A percentile compares a stretch with the other conserved stretches of the same genome.
phyloP scores from a whole-genome alignment of 2,329 filamentous ascomycete species.

The Xylaria multiplex region DNA sequence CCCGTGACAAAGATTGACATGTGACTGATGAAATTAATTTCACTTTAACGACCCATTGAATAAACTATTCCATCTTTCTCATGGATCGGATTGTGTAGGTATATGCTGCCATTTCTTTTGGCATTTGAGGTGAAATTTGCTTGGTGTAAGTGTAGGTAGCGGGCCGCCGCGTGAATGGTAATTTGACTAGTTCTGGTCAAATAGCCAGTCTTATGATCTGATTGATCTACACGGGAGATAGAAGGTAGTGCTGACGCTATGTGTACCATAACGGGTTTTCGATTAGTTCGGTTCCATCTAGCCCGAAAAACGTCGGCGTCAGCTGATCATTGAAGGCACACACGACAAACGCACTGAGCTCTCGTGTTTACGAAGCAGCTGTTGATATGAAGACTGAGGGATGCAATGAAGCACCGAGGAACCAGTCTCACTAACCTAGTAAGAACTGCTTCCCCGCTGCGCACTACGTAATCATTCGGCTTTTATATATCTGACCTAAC shows the following conservation, averaged over 20 bases:
- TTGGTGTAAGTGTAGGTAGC: no score
- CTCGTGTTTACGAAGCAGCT: constrained; percentile 1
- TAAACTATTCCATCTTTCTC: no score
- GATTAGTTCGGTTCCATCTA: no score
- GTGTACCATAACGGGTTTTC: no score
- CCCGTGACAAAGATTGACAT: background rate
- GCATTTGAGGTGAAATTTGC: no score
- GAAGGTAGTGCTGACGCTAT: no score
- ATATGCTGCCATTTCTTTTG: no score
- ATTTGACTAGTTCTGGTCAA: background rate
- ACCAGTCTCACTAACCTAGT: background rate
- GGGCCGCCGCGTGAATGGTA: no score
- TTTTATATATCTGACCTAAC: background rate
- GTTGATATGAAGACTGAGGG: background rate
- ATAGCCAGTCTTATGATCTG: background rate
- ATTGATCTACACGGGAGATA: no score
- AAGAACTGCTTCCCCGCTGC: background rate
- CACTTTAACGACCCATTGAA: no score
- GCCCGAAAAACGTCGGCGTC: background rate
- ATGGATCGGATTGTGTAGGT: no score
- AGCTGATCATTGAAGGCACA: background rate
- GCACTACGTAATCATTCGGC: background rate
- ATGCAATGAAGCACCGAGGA: background rate
- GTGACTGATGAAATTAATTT: background rate
- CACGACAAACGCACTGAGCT: background rate